Evolutionary conservation across 2,329 filamentous ascomycete genomes (phyloP).

Genomic region (Apiospora hydei): DNA sequence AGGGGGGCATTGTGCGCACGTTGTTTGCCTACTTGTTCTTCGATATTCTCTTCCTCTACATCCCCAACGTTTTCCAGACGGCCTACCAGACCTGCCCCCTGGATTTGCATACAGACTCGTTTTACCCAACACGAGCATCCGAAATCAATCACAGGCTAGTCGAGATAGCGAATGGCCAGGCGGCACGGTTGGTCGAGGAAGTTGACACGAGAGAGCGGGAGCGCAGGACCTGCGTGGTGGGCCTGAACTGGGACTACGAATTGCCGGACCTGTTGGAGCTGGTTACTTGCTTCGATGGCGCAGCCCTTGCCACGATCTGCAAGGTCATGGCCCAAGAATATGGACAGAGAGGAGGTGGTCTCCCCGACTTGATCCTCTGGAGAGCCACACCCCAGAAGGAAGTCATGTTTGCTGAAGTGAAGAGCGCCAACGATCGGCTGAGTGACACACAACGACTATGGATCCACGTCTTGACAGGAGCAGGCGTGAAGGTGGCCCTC

Average conservation of each 20-base stretch:
- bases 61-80: constrained; percentile 97
- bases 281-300: constrained; percentile 77
- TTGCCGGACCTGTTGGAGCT: constrained; percentile 82
- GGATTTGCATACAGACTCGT: constrained; percentile 91
- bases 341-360: constrained; percentile 80
- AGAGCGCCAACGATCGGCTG: constrained; percentile 87
- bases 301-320: constrained; percentile 82
- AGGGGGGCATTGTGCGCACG: constrained; percentile 91
- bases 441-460: constrained; percentile 96
- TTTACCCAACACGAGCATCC: constrained; percentile 83
- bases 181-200: constrained; percentile 68
- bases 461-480: constrained; percentile 91
- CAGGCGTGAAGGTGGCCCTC: constrained; percentile 85
- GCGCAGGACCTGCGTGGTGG: constrained; percentile 83
- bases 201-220: constrained; percentile 75
- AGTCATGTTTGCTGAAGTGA: constrained; percentile 81
- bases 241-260: constrained; percentile 89
- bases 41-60: constrained; percentile 89
- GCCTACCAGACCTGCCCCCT: constrained; percentile 92
- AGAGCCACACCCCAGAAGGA: constrained; percentile 55
- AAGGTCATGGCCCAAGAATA: constrained; percentile 98
- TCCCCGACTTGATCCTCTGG: constrained; percentile 95
- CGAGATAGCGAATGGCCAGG: constrained; percentile 84
- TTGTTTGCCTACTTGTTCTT: constrained; percentile 91
- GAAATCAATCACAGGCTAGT: constrained; percentile 90